Conservation (phyloP, 2,329 filamentous ascomycete species). For the Colletotrichum kahawae region DNA sequence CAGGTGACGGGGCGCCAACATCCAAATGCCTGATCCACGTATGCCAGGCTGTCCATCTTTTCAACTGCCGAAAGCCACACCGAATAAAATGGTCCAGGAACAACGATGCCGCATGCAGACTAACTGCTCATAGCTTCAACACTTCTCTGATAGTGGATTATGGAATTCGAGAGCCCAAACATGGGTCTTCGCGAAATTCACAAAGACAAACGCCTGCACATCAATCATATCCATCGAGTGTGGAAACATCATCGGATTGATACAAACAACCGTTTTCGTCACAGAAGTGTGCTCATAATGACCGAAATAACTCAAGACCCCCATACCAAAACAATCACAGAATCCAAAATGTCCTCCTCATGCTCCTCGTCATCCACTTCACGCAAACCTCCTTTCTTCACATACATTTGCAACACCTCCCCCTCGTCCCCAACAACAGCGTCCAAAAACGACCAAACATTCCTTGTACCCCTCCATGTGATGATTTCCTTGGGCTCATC, state of each 20-base stretch:
- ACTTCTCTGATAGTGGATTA: background rate
- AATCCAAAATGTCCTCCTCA: constrained; percentile 34
- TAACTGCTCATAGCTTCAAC: background rate
- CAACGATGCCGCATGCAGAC: background rate
- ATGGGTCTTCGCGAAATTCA: background rate
- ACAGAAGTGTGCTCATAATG: background rate
- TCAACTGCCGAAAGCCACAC: background rate
- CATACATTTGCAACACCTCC: constrained; percentile 52
- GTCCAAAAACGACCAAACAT: constrained; percentile 48
- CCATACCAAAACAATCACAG: constrained; percentile 47
- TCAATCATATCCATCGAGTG: background rate
- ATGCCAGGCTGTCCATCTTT: background rate
- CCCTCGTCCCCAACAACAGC: constrained; percentile 37
- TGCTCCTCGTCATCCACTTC: constrained; percentile 16
- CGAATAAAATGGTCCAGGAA: accelerated
- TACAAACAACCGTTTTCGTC: background rate
- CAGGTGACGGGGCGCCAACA: no score
- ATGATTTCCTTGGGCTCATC: constrained; percentile 34
- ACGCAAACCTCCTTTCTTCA: constrained; percentile 32
- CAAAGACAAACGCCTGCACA: background rate
- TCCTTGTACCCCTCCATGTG: constrained; percentile 38
- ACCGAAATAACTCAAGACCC: constrained; percentile 23
- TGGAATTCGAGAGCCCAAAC: background rate
- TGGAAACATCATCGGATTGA: background rate
- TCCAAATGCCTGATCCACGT: no score